A percentile compares a stretch with the other conserved stretches of the same genome.
Evolutionary conservation across 495 filamentous ascomycete species (phyloP).

Genomic region (Trichoderma parareesei): DNA sequence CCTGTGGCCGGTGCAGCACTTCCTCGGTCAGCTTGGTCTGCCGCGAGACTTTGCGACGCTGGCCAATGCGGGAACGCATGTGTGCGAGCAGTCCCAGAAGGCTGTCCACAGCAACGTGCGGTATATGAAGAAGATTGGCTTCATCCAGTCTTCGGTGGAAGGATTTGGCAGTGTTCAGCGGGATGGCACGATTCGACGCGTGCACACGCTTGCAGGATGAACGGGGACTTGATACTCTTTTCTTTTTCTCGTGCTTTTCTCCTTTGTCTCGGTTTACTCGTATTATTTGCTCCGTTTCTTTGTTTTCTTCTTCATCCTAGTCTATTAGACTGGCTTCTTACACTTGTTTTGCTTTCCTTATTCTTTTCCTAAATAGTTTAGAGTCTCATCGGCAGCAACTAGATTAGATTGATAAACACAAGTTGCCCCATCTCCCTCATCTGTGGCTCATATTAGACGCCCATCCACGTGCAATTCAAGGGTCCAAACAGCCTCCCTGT

Average conservation of each 20-base stretch:
- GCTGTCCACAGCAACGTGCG: background rate
- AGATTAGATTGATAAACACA: too few species aligned
- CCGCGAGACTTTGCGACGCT: background rate
- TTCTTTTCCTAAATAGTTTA: background rate
- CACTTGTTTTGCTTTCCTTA: background rate
- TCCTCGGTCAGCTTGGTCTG: background rate
- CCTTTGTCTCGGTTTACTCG: too few species aligned
- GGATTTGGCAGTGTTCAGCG: background rate
- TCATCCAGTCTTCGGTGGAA: background rate
- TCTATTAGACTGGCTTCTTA: background rate
- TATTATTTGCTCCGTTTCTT: background rate
- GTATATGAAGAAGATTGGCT: slow-evolving; percentile 1
- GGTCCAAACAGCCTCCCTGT: too few species aligned
- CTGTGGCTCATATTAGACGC: too few species aligned
- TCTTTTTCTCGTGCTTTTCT: background rate
- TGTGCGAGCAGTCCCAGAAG: background rate
- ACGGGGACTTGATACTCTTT: background rate
- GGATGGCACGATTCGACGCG: background rate
- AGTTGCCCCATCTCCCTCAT: too few species aligned
- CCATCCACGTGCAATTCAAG: too few species aligned
- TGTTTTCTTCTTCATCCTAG: background rate
- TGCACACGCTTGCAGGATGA: background rate
- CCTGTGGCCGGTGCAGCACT: slow-evolving; percentile 2
- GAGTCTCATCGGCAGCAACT: too few species aligned
- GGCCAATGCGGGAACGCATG: background rate